A percentile compares a stretch with the other conserved stretches of the same genome.
phyloP scores from a whole-genome alignment of 2,329 filamentous ascomycete species.

The Ophiostoma sp. region DNA sequence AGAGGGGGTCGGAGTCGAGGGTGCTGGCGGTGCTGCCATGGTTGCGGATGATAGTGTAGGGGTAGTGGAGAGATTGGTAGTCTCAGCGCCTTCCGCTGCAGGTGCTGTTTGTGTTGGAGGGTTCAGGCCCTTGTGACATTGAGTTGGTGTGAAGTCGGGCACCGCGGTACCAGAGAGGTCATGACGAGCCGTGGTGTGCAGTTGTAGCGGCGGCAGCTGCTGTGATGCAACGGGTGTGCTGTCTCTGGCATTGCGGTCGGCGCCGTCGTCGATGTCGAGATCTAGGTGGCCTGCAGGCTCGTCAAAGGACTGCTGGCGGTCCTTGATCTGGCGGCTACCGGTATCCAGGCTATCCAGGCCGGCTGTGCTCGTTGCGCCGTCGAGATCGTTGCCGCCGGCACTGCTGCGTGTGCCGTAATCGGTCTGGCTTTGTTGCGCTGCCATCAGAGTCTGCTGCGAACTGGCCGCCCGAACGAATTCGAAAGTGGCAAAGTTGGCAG shows the following conservation, averaged over 20 bases:
- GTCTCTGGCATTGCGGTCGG: neutral
- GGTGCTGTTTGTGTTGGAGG: neutral
- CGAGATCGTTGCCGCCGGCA: conserved; percentile 12
- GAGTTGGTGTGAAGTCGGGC: neutral
- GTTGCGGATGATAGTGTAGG: neutral
- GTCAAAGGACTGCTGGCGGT: neutral
- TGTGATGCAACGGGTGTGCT: neutral
- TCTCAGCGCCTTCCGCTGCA: neutral
- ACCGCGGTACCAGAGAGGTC: neutral
- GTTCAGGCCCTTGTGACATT: neutral
- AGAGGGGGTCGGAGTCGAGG: neutral
- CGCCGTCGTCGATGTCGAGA: neutral
- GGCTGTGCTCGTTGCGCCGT: neutral
- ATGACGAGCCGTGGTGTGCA: neutral
- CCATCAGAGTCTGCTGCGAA: conserved; percentile 27
- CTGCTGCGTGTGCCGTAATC: conserved; percentile 21
- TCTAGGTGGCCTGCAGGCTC: conserved; percentile 17
- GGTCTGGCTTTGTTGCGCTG: conserved; percentile 22
- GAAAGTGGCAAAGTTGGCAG: conserved; percentile 20
- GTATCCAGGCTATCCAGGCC: neutral
- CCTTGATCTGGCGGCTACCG: neutral
- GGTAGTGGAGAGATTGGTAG: neutral
- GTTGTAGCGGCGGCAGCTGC: conserved; percentile 1
- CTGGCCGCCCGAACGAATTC: conserved; percentile 16
- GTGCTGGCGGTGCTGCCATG: neutral